Conservation (phyloP, 805 yeast species). For the Teunomyces gatunensis region DNA sequence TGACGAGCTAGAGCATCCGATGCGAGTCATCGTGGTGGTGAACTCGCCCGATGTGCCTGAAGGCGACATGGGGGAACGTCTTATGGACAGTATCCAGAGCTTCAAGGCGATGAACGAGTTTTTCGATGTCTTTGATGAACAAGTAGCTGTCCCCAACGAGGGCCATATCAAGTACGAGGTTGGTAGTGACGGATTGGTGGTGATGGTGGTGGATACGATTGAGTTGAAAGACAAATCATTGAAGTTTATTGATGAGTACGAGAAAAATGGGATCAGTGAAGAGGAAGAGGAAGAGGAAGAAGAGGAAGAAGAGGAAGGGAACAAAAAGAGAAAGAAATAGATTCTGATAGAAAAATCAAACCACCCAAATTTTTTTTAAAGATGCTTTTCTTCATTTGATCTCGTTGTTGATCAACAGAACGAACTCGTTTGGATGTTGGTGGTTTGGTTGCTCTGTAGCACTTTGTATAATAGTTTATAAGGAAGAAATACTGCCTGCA, state of each 20-base stretch:
- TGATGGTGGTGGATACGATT: slow-evolving; percentile 47
- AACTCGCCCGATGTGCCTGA: slow-evolving; percentile 35
- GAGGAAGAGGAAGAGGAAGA: slow-evolving; percentile 6
- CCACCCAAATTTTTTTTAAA: too few relatives aligned
- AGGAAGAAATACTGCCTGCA: not conserved
- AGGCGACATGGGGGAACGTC: slow-evolving; percentile 49
- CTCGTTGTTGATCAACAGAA: too few relatives aligned
- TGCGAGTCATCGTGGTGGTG: slow-evolving; percentile 43
- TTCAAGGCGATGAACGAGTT: slow-evolving; percentile 49
- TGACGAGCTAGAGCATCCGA: slow-evolving; percentile 45
- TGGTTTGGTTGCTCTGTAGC: not conserved
- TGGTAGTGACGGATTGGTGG: slow-evolving; percentile 59
- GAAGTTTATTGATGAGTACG: slow-evolving; percentile 42
- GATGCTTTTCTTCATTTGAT: not conserved
- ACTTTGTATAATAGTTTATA: not conserved
- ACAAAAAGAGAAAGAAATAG: slow-evolving; percentile 5
- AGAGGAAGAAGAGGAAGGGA: slow-evolving; percentile 3
- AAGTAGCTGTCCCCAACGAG: slow-evolving; percentile 53
- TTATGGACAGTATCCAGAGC: slow-evolving; percentile 44
- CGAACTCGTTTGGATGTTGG: not conserved
- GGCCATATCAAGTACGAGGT: slow-evolving; percentile 56
- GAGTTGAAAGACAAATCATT: slow-evolving; percentile 38
- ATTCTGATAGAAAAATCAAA: too few relatives aligned
- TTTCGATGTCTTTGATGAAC: slow-evolving; percentile 51
- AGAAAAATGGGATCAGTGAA: slow-evolving; percentile 5